Base-by-base conservation (phyloP, 2,329 filamentous ascomycete genomes). In the Aspergillus neoniger region DNA sequence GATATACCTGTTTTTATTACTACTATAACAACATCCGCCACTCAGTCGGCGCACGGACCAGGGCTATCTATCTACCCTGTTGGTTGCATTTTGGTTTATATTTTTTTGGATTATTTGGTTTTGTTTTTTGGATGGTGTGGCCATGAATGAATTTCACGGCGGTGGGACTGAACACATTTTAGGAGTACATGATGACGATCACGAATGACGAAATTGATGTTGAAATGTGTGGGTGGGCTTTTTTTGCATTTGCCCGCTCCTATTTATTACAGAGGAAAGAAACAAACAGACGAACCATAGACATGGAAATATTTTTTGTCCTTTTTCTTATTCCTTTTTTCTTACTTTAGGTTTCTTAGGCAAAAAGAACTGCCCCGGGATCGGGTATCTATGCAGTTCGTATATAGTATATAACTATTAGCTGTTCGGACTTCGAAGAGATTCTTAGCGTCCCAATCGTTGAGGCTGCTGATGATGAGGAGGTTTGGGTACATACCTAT, bases 111-210 rank as follows among this genome's bases (percentile, higher is more conserved):
- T 36, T 36, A 10, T 15, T 39, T 23, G 28, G 30, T 39, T 39
- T 25, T n/a, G 19, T 23, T 52, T 19, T 23, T 52, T 17, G 10
- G 28, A 30, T 55, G n/a, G 19, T 14, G 25, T 44, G 21, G 14
- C 28, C 38, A 17, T 41, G 21, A 39, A 30, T 30, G 23, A 41
- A 28, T 5, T 36, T 36, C 32, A 14, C 41, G 41, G 41, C 41
- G 41, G 41, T 44, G 19, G 19, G 41, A 15, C 19, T 44, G 41
- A 44, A 23, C 41, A 23, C 41, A 25, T n/a, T n/a, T 12, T 23
- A 53, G 51, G 51, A 53, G 51, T 53, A 21, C 25, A 53, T 53
- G 51, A 53, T 38, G 51, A 53, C 10, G 51, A 53, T 53, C 39
- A 53, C 51, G 51, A 53, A 28, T 43, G 51, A 53, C 51, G 32